Evolutionary conservation across 202 grass and related monocot species (phyloP), one percentile per base, ranked within the genome.

Genomic region (Digitaria exilis): DNA sequence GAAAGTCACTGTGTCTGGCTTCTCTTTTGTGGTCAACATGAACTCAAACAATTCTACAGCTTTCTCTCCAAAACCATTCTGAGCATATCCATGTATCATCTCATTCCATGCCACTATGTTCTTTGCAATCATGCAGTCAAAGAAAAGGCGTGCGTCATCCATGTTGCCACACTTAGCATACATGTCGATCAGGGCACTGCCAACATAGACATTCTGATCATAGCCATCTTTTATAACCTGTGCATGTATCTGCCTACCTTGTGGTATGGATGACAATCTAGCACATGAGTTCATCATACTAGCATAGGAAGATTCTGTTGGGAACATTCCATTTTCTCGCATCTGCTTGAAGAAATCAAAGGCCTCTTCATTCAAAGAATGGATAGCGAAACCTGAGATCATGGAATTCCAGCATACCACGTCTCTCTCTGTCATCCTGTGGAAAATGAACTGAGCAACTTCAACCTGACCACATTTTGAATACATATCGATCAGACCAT

Each of bases 101-200:
- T 97, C 94, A 86, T 97, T 97, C 94, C 94, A 97, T 26, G 94
- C 93, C 87, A 97, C 88, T 75, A 94, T 89, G 71, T 94, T 97
- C 85, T 91, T 94, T 39, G 30, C 66, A 12, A 16, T 43, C 92
- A 97, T 92, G 82, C 52, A 74, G 78, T 92, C 81, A 63, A 97
- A 97, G 81, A 83, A 87, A 81, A 82, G 50, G 9, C 84, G 74
- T 46, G 94, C 89, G 30, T 88, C 86, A 75, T 92, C 66, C 78
- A 94, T 91, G 48, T 89, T 76, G 84, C 92, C 92, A 64, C 92
- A 94, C 82, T 97, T 97, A 18, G 94, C 88, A 69, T 97, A 94
- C 91, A 94, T 92, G 80, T 97, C 90, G 5, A 94, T 91, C 78
- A 97, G 88, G 66, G 90, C 80, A 77, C 89, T 89, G 44, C 94